phyloP scores from a whole-genome alignment of 2,329 filamentous ascomycete genomes.

The Xylaria polymorpha region DNA sequence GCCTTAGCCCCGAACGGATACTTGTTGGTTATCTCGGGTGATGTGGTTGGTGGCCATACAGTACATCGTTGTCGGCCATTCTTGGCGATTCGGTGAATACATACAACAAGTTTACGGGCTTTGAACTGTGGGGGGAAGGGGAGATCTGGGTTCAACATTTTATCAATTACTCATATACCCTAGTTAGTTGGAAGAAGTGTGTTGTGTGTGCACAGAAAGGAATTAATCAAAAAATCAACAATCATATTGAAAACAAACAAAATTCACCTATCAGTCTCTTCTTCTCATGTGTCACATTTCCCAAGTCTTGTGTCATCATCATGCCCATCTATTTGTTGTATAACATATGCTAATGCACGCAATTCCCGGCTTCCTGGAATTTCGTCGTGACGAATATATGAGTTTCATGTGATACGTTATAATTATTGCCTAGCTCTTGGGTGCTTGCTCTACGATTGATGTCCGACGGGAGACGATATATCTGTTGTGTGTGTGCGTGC shows the following conservation, averaged over 20 bases:
- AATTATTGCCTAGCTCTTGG: not conserved
- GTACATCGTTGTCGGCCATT: constrained; percentile 8
- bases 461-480: constrained; percentile 15
- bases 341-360: constrained; percentile 9
- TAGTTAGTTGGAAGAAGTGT: not conserved
- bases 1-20: constrained; percentile 14
- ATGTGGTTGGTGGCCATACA: constrained; percentile 29
- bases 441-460: not conserved
- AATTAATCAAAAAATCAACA: constrained; percentile 25
- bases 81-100: constrained; percentile 32
- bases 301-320: not conserved
- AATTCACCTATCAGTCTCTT: not conserved
- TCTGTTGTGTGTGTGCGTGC: constrained; percentile 15
- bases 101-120: constrained; percentile 16
- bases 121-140: not conserved
- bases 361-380: constrained; percentile 28
- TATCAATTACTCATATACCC: constrained; percentile 20
- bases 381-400: not conserved
- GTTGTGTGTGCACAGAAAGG: constrained; percentile 18
- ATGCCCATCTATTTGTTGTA: not conserved
- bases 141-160: constrained; percentile 13
- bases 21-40: constrained; percentile 29
- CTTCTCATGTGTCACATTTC: not conserved
- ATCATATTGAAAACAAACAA: constrained; percentile 5
- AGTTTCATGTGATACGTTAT: constrained; percentile 15